These are phyloP conservation scores for Nakazawaea peltata DNA, from an alignment of 805 yeast genomes.

Conservation along the genomic window DNA sequence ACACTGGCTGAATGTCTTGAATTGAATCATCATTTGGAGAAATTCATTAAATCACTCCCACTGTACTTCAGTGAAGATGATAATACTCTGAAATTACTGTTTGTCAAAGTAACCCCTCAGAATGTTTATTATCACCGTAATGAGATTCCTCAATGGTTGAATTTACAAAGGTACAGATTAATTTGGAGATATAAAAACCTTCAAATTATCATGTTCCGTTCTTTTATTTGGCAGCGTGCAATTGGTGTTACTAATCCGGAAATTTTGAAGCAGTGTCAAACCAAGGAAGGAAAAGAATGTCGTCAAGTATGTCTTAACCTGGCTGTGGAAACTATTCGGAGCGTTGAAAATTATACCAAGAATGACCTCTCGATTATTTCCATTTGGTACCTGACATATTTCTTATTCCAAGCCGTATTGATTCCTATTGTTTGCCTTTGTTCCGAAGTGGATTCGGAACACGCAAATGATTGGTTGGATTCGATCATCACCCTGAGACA, in stretches of 20 bases:
- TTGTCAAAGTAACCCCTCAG: conserved; percentile 17
- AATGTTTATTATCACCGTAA: conserved; percentile 14
- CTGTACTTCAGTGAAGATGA: conserved; percentile 36
- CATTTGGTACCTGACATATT: conserved; percentile 59
- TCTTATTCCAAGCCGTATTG: conserved; percentile 53
- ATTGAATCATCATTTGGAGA: conserved; percentile 34
- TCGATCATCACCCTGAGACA: conserved; percentile 35
- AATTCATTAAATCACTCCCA: conserved; percentile 35
- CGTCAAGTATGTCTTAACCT: conserved; percentile 40
- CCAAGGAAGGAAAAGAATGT: conserved; percentile 40
- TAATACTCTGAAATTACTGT: conserved; percentile 18
- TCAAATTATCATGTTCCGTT: conserved; percentile 46
- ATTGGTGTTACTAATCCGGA: conserved; percentile 27
- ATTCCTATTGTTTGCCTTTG: conserved; percentile 48
- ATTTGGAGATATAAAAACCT: conserved; percentile 53
- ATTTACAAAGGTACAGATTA: conserved; percentile 42
- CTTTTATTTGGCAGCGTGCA: conserved; percentile 48
- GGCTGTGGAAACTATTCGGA: conserved; percentile 43
- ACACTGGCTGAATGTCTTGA: conserved; percentile 40
- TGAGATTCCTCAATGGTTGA: conserved; percentile 41
- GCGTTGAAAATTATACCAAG: conserved; percentile 33
- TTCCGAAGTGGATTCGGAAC: conserved; percentile 34
- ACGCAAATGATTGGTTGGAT: conserved; percentile 33
- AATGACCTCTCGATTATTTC: conserved; percentile 35
- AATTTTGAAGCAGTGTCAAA: conserved; percentile 22